Percentiles rank a stretch among this genome's conserved stretches.
Evolutionary conservation across 441 rosid species (phyloP).

Genomic region (Mallotus japonicus): DNA sequence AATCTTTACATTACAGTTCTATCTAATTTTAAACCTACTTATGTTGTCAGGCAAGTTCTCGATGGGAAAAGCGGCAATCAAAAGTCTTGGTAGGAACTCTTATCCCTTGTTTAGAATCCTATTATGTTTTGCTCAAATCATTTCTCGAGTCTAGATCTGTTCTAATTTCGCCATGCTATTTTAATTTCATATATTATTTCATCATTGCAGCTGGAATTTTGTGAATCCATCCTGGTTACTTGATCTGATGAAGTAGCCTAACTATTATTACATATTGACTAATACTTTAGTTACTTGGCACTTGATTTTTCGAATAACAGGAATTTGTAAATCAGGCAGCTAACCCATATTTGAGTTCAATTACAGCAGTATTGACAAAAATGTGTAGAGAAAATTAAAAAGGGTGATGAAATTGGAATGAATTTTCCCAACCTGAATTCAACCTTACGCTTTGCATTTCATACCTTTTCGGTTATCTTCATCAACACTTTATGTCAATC

Average conservation of each 20-base stretch:
- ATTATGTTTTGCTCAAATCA: neutral
- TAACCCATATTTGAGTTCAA: too few species aligned
- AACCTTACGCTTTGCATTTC: too few species aligned
- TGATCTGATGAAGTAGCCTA: neutral
- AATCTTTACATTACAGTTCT: neutral
- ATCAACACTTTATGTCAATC: neutral
- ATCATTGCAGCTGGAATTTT: neutral
- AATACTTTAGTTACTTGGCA: neutral
- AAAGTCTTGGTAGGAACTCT: constrained; percentile 70
- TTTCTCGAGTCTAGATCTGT: neutral
- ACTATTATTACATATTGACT: neutral
- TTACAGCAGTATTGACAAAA: too few species aligned
- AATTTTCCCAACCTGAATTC: too few species aligned
- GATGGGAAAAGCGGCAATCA: constrained; percentile 92
- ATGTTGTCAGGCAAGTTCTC: constrained; percentile 67
- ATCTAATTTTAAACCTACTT: constrained; percentile 10
- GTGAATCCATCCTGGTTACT: neutral
- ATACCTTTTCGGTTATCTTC: too few species aligned
- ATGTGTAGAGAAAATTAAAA: too few species aligned
- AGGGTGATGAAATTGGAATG: too few species aligned
- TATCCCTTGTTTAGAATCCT: constrained; percentile 6
- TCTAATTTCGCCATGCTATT: neutral
- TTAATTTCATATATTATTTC: neutral
- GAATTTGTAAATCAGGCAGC: too few species aligned
- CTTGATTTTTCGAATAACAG: neutral